Base-by-base conservation (phyloP, 768 basidiomycete genomes). In the Suillus americanus region DNA sequence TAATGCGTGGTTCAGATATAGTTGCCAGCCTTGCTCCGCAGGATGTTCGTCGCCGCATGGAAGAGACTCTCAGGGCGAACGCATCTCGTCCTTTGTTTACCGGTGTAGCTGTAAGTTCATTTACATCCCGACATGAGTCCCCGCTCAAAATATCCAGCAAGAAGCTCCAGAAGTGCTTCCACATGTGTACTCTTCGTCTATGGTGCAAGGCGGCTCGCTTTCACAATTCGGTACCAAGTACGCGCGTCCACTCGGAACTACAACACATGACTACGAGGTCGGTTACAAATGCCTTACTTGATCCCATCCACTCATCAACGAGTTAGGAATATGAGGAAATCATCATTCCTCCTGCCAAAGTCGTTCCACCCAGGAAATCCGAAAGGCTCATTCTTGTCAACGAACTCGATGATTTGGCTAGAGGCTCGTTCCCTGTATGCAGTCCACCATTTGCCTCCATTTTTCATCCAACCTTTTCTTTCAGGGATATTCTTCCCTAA, bases 281-380 rank as follows among this genome's bases (percentile, higher is more conserved):
- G 60, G 79, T 23, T 60, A 53, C 40, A 8, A 40, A 9, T 41
- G 33, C 16, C 33, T 57, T 28, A 18, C 64, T 65, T 28, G 45
- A 40, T 61, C 57, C 40, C 53, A 12, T 35, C 37, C 23, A 6
- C 23, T 61, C 64, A 66, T 61, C 64, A 61, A 33, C 43, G 61
- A n/a, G 63, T 20, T 67, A 96, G 94, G 85, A 89, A 53, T 94
- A 89, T 71, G 92, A 97, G 75, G 96, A 98, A 80, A 91, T 97
- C 20, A 82, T 87, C 28, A 82, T 99, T 41, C 97, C 97, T 8
- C 95, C 97, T 14, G 85, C 94, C 0, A 89, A 79, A 67, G 81
- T 86, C 2, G 83, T 97, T 0, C 95, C 95, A 12, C 89, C 90
- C 9, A 86, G 86, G 59, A 71, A 74, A 5, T 81, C 82, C 5